Conservation (phyloP, 805 yeast species). For the Yarrowia osloensis region DNA sequence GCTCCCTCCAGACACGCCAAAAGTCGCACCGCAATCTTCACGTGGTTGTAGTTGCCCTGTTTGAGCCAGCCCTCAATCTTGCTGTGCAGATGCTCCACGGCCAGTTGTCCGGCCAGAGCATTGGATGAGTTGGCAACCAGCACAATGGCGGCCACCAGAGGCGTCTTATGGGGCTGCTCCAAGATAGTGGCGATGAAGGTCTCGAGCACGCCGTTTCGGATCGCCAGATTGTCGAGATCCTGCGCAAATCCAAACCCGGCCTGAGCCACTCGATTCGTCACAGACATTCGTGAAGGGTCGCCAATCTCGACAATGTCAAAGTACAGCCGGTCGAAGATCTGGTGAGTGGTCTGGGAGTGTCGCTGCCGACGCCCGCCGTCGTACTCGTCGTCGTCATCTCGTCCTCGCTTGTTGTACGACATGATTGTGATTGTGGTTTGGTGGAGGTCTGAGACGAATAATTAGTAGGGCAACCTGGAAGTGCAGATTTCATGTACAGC, state of each 20-base stretch:
- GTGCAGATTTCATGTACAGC: too few relatives aligned
- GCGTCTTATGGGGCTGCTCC: constrained; percentile 91
- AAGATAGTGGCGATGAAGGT: constrained; percentile 67
- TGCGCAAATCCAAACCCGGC: constrained; percentile 46
- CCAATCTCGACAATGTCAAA: constrained; percentile 59
- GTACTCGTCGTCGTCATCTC: constrained; percentile 16
- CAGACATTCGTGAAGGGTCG: constrained; percentile 48
- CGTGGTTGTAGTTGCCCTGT: constrained; percentile 56
- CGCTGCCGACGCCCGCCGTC: background rate
- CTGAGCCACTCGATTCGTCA: constrained; percentile 37
- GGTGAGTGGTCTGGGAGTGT: background rate
- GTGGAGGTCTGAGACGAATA: background rate
- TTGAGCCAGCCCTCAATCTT: constrained; percentile 60
- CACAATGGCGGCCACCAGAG: constrained; percentile 67
- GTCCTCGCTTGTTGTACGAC: constrained; percentile 25
- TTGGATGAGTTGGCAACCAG: constrained; percentile 65
- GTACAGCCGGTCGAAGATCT: constrained; percentile 36
- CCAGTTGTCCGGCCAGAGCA: constrained; percentile 64
- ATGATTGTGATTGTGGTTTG: background rate
- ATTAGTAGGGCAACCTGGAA: too few relatives aligned
- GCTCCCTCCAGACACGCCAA: constrained; percentile 67
- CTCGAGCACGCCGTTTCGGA: constrained; percentile 59
- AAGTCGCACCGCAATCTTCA: constrained; percentile 72
- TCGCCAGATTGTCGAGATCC: constrained; percentile 56
- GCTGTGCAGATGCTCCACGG: constrained; percentile 68